Evolutionary conservation across 768 basidiomycete genomes (phyloP), one percentile per base, ranked within the genome.

Genomic region (Mycena rebaudengoi): DNA sequence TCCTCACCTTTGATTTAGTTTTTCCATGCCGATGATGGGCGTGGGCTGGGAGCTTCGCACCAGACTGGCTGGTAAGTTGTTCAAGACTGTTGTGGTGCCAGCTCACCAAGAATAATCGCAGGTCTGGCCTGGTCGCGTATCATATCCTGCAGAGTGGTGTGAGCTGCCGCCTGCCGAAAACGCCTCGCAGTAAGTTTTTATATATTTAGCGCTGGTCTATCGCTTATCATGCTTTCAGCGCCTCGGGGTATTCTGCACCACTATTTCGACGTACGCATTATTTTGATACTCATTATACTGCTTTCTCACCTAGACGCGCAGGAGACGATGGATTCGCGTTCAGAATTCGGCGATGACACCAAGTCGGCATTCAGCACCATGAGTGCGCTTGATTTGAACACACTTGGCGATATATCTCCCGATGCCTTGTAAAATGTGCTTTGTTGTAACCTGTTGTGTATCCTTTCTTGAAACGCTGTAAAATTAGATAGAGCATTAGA

Each of bases 11-110:
- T 35, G 46, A 23, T 29, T 28, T 67, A 96, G 92, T 98, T 91
- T 82, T 99, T 99, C 89, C 92, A 98, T 74, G 97, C 89, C 14
- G 95, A 99, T 69, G 89, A 84, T 59, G 98, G 98, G 20, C 86
- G 89, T 60, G 98, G 98, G 20, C 84, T 99, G 13, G 98, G 98
- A 39, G 98, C 97, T 3, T 98, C 96, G 6, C 98, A 99, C 78
- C 98, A 99, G 76, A 98, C 96, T 64, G 98, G 98, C 69, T 99
- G 97, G 96, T 91, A 72, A 77, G 83, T 66, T 3, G 32, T 13
- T 23, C n/a, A 11, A 33, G 13, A 7, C 50, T 29, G 33, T 49
- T 44, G 13, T 30, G 40, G 12, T 40, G 1, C 14, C 14, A 46
- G 52, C 41, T 32, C 13, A 50, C 26, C 12, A 37, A 35, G 51